A percentile compares a stretch with the other conserved stretches of the same genome.
Evolutionary conservation across 805 yeast genomes (phyloP).

Genomic region (Torulaspora franciscae): DNA sequence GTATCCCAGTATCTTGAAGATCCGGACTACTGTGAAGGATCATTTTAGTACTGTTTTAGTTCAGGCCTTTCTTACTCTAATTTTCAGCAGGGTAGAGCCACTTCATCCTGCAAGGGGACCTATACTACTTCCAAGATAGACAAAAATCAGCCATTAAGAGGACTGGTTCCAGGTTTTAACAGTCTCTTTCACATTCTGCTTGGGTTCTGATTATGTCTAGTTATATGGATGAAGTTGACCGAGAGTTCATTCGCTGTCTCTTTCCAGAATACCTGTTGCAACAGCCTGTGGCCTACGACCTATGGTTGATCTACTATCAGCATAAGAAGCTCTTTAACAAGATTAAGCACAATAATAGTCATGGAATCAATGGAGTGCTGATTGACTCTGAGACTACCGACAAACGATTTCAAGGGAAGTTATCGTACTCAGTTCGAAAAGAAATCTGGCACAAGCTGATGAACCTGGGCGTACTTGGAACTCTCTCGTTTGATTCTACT

Average conservation of each 20-base stretch:
- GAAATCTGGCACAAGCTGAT: conserved; percentile 34
- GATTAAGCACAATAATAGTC: conserved; percentile 13
- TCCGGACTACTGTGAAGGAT: no score
- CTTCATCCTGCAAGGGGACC: no score
- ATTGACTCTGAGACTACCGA: conserved; percentile 1
- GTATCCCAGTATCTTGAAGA: no score
- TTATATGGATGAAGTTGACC: conserved; percentile 28
- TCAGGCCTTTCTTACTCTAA: no score
- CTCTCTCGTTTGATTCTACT: conserved; percentile 29
- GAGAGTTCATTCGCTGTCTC: conserved; percentile 23
- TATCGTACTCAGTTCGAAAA: conserved; percentile 22
- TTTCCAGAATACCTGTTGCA: conserved; percentile 32
- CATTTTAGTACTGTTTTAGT: no score
- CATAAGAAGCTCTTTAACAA: conserved; percentile 28
- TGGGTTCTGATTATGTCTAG: conserved; percentile 15
- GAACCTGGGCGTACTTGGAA: conserved; percentile 33
- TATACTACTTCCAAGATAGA: no score
- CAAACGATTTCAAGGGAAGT: conserved; percentile 8
- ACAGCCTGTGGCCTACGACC: conserved; percentile 32
- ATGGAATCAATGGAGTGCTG: conserved; percentile 4
- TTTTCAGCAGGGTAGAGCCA: no score
- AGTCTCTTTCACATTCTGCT: background rate
- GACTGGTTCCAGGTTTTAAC: background rate
- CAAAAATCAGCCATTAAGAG: background rate
- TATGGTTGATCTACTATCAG: conserved; percentile 26